These are phyloP conservation scores for Daldinia bambusicola DNA, from an alignment of 495 filamentous ascomycete genomes.

Conservation along the genomic window DNA sequence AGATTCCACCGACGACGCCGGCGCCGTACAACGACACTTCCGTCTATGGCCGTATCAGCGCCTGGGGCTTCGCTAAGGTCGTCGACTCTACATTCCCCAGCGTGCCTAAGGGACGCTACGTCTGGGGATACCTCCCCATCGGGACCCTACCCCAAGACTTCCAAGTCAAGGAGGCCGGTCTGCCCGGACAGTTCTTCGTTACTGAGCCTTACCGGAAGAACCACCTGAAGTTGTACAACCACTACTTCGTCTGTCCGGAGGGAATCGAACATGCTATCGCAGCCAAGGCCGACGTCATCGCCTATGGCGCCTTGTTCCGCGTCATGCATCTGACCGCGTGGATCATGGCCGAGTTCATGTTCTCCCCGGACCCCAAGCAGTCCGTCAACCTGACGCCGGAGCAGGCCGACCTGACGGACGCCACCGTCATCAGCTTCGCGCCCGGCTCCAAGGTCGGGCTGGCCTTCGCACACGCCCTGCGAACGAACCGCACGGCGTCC, in stretches of 20 bases:
- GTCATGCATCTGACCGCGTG: constrained; percentile 59
- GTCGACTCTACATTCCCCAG: constrained; percentile 56
- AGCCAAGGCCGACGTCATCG: constrained; percentile 38
- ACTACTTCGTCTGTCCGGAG: constrained; percentile 51
- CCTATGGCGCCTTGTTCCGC: constrained; percentile 57
- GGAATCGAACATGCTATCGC: constrained; percentile 28
- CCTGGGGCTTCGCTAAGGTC: constrained; percentile 67
- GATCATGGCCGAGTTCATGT: constrained; percentile 60
- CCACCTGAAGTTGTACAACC: constrained; percentile 65
- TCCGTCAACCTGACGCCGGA: constrained; percentile 56
- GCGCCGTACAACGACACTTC: constrained; percentile 61
- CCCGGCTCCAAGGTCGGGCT: constrained; percentile 63
- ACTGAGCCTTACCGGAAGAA: constrained; percentile 56
- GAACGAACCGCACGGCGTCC: constrained; percentile 34
- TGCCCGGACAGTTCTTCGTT: constrained; percentile 51
- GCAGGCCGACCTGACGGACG: constrained; percentile 58
- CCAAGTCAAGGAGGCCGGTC: constrained; percentile 49
- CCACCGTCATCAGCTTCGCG: constrained; percentile 55
- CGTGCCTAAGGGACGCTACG: constrained; percentile 47
- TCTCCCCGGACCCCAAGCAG: constrained; percentile 48
- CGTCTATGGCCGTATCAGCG: constrained; percentile 63
- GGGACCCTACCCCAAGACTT: constrained; percentile 51
- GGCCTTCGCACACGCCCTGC: constrained; percentile 53
- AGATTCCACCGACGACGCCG: constrained; percentile 53
- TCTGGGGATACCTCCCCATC: constrained; percentile 57